Evolutionary conservation across 2,329 filamentous ascomycete genomes (phyloP), one percentile per base, ranked within the genome.

Genomic region (Curvularia hawaiiensis): DNA sequence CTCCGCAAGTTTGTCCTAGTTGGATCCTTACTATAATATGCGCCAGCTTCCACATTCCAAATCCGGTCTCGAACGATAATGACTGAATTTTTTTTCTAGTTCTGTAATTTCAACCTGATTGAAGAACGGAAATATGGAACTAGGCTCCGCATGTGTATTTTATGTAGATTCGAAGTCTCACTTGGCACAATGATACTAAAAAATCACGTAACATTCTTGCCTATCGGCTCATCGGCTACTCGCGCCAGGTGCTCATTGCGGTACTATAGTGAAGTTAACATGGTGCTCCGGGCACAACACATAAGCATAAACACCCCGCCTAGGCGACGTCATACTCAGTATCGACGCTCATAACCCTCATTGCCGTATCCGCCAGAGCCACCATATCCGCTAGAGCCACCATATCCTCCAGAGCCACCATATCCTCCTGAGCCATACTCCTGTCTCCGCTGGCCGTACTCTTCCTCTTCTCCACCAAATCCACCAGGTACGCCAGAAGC

Each of bases 281-380:
- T 8, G 53, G 48, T 56, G 48, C 53, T 56, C 53, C 33, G 39
- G 14, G 41, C 41, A 47, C 31, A 22, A 24, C 48, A 24, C 26
- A 33, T 20, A 16, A 31, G 18, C 8, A 38, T 50, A 26, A 33
- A 44, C 7, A 22, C 35, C 48, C 50, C 33, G 16, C 44, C 44
- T 2, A 24, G 22, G 20, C 16, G 18, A 31, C 45, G 31, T 43
- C 31, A 54, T 50, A 9, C 35, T 47, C 53, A 68, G 47, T 69
- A 69, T 44, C 65, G 60, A 39, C 63, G 52, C 39, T 53, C 62
- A 49, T 67, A 68, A 3, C 63, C 59, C 40, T 69, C 63, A 14
- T 68, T 60, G 7, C 63, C 67, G 24, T 66, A 64, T 44, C 50
- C 49, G n/a, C 52, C 16, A 16, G 44, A 53, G 18, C 65, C 62